Evolutionary conservation across 371 early-diverging fungal genomes (phyloP).

Genomic region (Haplosporangium sp.): DNA sequence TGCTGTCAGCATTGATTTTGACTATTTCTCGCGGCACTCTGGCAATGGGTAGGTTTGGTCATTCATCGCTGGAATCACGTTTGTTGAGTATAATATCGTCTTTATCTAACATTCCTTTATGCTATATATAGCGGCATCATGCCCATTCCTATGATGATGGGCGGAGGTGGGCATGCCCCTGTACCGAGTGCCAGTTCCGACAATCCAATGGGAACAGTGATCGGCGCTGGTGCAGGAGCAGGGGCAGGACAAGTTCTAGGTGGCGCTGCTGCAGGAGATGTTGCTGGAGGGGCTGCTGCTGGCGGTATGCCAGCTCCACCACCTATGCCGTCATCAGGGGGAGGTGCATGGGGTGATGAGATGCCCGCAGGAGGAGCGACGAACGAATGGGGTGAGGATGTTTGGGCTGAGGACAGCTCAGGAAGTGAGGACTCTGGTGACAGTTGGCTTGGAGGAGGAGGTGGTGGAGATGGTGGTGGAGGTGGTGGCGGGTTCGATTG

Average conservation of each 20-base stretch:
- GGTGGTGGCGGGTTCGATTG: slow-evolving; percentile 35
- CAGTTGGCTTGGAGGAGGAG: slow-evolving; percentile 37
- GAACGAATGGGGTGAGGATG: slow-evolving; percentile 49
- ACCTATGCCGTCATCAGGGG: slow-evolving; percentile 23
- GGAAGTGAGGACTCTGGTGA: slow-evolving; percentile 19
- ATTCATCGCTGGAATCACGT: neutral
- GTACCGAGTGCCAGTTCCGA: slow-evolving; percentile 38
- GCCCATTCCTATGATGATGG: slow-evolving; percentile 44
- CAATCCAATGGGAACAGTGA: slow-evolving; percentile 28
- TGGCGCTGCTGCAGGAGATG: slow-evolving; percentile 21
- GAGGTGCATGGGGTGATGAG: slow-evolving; percentile 29
- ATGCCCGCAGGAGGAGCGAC: slow-evolving; percentile 21
- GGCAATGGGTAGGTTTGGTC: slow-evolving; percentile 60
- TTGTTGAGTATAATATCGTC: neutral
- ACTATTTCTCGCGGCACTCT: slow-evolving; percentile 90
- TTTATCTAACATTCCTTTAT: neutral
- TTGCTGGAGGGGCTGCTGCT: slow-evolving; percentile 18
- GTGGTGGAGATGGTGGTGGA: slow-evolving; percentile 19
- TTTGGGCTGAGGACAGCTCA: slow-evolving; percentile 31
- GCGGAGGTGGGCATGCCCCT: slow-evolving; percentile 36
- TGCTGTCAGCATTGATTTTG: slow-evolving; percentile 92
- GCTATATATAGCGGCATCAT: slow-evolving; percentile 36
- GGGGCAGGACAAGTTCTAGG: slow-evolving; percentile 35
- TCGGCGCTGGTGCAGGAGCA: slow-evolving; percentile 33
- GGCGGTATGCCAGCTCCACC: slow-evolving; percentile 16